Conservation (phyloP, 148 eudicot species). For the Rhododendron simsii region DNA sequence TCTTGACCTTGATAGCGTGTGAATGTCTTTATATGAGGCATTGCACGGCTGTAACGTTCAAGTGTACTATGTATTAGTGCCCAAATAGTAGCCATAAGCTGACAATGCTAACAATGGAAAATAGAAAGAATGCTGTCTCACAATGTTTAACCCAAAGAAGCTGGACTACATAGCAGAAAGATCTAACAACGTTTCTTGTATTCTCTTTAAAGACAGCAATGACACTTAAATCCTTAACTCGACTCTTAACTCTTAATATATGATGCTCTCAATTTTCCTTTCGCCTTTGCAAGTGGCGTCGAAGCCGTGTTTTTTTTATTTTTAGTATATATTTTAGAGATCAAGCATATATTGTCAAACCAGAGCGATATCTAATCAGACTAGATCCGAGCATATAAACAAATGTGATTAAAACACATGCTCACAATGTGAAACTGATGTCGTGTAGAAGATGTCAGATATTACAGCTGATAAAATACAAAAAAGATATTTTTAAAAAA, state of each 20-base stretch:
- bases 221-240: neutral
- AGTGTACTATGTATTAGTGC: conserved; percentile 6
- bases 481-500: neutral
- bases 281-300: neutral
- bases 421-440: neutral
- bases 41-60: conserved; percentile 68
- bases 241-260: neutral
- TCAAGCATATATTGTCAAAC: neutral
- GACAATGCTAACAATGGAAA: neutral
- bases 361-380: neutral
- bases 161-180: neutral
- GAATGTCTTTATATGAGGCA: conserved; percentile 97
- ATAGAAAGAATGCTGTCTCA: neutral
- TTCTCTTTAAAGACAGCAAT: neutral
- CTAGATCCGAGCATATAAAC: neutral
- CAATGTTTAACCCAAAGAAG: neutral
- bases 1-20: conserved; percentile 83
- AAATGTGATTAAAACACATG: neutral
- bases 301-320: neutral
- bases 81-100: neutral
- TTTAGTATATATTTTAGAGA: neutral
- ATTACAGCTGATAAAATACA: neutral
- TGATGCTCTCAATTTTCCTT: neutral
- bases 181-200: neutral
- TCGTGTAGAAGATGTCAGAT: neutral